These are phyloP conservation scores for Elsinoe arachidis DNA, from an alignment of 2,329 filamentous ascomycete genomes.

Conservation along the genomic window DNA sequence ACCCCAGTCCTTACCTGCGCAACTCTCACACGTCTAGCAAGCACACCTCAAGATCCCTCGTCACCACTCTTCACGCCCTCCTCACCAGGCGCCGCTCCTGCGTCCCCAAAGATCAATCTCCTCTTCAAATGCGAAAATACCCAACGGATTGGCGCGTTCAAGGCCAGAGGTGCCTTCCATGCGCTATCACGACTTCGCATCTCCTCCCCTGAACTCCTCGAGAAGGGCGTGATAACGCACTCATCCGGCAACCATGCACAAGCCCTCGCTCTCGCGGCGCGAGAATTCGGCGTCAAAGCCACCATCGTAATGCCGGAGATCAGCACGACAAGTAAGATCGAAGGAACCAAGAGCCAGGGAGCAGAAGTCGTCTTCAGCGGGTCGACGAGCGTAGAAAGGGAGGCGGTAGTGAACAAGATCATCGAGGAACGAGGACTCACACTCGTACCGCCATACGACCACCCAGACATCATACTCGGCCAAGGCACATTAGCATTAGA, in stretches of 20 bases:
- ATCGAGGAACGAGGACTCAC: slow-evolving; percentile 64
- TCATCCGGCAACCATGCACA: slow-evolving; percentile 92
- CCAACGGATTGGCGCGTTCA: slow-evolving; percentile 87
- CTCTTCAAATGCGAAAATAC: slow-evolving; percentile 97
- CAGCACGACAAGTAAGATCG: slow-evolving; percentile 75
- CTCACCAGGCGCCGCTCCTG: slow-evolving; percentile 28
- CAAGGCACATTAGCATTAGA: slow-evolving; percentile 88
- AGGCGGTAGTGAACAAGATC: slow-evolving; percentile 64
- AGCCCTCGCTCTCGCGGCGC: slow-evolving; percentile 78
- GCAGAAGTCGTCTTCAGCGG: slow-evolving; percentile 74
- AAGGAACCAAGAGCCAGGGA: slow-evolving; percentile 69
- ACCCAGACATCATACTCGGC: slow-evolving; percentile 82
- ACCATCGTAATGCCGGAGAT: slow-evolving; percentile 92
- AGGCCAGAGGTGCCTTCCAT: slow-evolving; percentile 83
- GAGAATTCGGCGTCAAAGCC: slow-evolving; percentile 62
- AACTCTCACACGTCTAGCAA: slow-evolving; percentile 67
- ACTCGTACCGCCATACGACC: slow-evolving; percentile 83
- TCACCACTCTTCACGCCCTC: not conserved
- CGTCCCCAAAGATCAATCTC: slow-evolving; percentile 59
- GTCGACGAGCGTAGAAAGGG: slow-evolving; percentile 69
- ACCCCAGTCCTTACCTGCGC: slow-evolving; percentile 76
- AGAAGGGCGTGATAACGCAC: slow-evolving; percentile 76
- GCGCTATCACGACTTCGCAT: slow-evolving; percentile 64
- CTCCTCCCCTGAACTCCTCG: slow-evolving; percentile 47
- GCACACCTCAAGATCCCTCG: slow-evolving; percentile 51